These are phyloP conservation scores for Boletus pseudo-olivaceus DNA, from an alignment of 768 basidiomycete species.

Conservation along the genomic window DNA sequence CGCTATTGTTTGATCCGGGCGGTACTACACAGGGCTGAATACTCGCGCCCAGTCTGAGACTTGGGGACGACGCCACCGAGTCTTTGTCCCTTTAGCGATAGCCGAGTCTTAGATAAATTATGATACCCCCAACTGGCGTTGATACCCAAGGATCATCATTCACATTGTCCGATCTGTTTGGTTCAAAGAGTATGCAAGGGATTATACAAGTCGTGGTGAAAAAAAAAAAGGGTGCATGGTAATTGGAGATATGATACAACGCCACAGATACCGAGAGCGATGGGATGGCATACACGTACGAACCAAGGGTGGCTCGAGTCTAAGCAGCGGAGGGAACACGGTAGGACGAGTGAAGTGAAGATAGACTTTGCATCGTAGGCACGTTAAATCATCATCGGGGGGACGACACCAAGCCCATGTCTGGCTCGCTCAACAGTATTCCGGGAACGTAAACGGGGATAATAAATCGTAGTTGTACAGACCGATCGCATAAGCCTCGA, in stretches of 20 bases:
- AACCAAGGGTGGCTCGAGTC: background rate
- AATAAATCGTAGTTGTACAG: conserved; percentile 27
- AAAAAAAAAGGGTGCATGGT: background rate
- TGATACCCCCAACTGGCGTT: background rate
- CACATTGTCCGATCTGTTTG: background rate
- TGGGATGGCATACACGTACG: background rate
- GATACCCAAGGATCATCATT: background rate
- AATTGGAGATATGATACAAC: conserved; percentile 1
- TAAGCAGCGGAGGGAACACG: background rate
- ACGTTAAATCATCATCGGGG: background rate
- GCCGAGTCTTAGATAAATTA: background rate
- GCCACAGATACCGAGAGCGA: background rate
- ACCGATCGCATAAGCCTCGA: conserved; percentile 30
- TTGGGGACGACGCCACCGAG: background rate
- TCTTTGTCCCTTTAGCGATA: background rate
- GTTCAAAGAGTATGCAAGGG: background rate
- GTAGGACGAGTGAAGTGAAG: background rate
- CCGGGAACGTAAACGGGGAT: conserved; percentile 16
- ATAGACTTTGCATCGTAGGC: background rate
- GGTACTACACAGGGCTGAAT: no score
- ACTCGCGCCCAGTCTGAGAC: background rate
- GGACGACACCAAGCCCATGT: background rate
- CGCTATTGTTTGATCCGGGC: background rate
- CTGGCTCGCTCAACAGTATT: conserved; percentile 10
- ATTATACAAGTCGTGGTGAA: background rate